Evolutionary conservation across 768 basidiomycete species (phyloP), one percentile per base, ranked within the genome.

Genomic region (Lactifluus echinatus): DNA sequence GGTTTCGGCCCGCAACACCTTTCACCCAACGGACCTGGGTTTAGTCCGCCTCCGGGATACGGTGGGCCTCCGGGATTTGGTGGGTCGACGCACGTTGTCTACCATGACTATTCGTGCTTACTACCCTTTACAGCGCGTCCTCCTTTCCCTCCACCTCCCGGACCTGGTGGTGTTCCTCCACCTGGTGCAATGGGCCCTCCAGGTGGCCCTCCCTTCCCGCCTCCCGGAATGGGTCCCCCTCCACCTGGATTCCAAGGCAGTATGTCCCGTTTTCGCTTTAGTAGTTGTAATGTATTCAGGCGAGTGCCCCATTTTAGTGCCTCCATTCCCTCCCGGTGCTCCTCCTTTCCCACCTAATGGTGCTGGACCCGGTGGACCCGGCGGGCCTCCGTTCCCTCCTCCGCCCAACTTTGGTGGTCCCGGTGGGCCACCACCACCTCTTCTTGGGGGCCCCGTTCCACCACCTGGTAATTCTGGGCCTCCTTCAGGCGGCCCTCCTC

Each of bases 1-100:
- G 87, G 87, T 8, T 90, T 90, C 64, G 87, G 87, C 23, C 87
- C 89, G 39, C 88, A 88, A 59, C 87, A 89, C 70, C 75, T 90
- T 50, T 80, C 78, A 6, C 66, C 69, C n/a, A 62, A 53, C 4
- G 64, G 58, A 2, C 71, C 82, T 24, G 64, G 64, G 28, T 82
- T 78, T 52, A 78, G 75, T 37, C 76, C 73, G 15, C 76, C 73
- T 68, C 83, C 74, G 57, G 79, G 76, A 36, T 85, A 81, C 61
- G 78, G 76, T 73, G 56, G 49, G 8, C 63, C 60, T 34, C 44
- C 56, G 44, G 60, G 57, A 33, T 62, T 63, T 46, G 36, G 62
- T 63, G 28, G 4, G 62, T 49, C 17, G 12, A 23, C n/a, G n/a
- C n/a, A n/a, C n/a, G n/a, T n/a, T n/a, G n/a, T n/a, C n/a, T n/a